Evolutionary conservation across 1,139 yeast genomes (phyloP).

Genomic region (Pichia sp.): DNA sequence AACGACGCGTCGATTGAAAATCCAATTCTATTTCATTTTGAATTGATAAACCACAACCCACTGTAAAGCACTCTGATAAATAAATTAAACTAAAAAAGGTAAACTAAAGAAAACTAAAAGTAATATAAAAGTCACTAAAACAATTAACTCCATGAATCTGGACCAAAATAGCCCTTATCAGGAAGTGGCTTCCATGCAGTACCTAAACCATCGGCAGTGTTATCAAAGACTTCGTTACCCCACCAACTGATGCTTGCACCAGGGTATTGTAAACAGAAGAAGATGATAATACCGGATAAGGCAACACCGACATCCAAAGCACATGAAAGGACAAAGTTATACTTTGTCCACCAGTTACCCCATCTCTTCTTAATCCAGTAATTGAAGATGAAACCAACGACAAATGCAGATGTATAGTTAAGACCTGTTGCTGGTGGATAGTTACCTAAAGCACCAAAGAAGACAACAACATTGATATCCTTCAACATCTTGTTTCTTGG

Average conservation of each 20-base stretch:
- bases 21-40: no score
- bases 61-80: no score
- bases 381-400: constrained; percentile 36
- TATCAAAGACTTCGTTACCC: constrained; percentile 46
- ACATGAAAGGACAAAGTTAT: constrained; percentile 55
- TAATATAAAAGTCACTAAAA: not conserved
- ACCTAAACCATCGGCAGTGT: constrained; percentile 20
- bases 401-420: constrained; percentile 38
- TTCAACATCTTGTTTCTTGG: constrained; percentile 2
- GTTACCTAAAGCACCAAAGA: constrained; percentile 10
- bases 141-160: constrained; percentile 1
- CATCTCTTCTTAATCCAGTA: constrained; percentile 46
- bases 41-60: no score
- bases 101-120: no score
- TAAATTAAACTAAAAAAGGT: no score
- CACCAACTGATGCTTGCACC: constrained; percentile 52
- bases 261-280: constrained; percentile 36
- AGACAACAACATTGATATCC: constrained; percentile 4
- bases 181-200: constrained; percentile 2
- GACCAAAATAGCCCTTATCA: constrained; percentile 2
- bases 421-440: constrained; percentile 39
- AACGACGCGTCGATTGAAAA: no score
- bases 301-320: constrained; percentile 57
- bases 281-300: constrained; percentile 43
- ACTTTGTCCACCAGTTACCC: constrained; percentile 65